Evolutionary conservation across 2,329 filamentous ascomycete species (phyloP).

Genomic region (Epichloe typhina): DNA sequence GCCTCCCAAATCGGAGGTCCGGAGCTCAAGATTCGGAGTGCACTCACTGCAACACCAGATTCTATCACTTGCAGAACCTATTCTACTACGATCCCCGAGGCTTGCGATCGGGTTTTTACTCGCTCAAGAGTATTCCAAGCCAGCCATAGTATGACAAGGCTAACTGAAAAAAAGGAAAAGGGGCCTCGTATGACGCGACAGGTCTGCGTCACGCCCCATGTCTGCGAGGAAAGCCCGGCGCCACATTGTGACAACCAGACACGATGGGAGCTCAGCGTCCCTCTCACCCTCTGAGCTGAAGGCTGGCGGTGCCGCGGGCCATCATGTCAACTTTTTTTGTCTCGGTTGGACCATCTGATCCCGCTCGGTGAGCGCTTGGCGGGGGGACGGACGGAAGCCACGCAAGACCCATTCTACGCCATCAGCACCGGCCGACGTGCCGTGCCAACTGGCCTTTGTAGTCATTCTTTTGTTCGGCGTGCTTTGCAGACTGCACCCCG

Average conservation of each 20-base stretch:
- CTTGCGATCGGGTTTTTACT: too few species aligned
- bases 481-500: background rate
- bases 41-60: background rate
- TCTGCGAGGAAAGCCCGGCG: background rate
- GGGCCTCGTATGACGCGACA: background rate
- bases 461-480: too few species aligned
- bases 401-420: too few species aligned
- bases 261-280: too few species aligned
- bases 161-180: background rate
- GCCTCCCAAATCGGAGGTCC: background rate
- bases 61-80: background rate
- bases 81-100: too few species aligned
- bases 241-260: background rate
- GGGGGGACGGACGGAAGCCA: too few species aligned
- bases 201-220: background rate
- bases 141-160: too few species aligned
- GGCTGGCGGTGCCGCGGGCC: background rate
- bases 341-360: background rate
- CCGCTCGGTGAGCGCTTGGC: too few species aligned
- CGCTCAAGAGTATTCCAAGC: background rate
- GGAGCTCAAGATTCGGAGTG: too few species aligned
- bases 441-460: too few species aligned
- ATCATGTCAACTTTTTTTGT: background rate
- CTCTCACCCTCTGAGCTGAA: background rate
- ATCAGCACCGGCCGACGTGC: too few species aligned